Base-by-base conservation (phyloP, 140 eudicot species). In the Stevia rebaudiana region DNA sequence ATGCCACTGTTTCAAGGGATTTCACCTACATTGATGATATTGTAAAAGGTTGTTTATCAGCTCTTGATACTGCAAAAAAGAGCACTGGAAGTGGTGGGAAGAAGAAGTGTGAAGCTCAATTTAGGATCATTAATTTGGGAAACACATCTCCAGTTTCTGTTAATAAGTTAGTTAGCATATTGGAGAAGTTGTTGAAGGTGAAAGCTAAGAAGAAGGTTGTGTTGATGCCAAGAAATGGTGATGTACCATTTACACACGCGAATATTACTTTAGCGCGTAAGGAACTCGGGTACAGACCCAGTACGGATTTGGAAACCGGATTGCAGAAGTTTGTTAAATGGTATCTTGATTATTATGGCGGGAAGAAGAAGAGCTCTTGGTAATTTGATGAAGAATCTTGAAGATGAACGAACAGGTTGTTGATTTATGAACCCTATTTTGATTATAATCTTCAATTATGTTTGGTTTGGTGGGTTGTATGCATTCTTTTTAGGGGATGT, bases 21-120 rank as follows among this genome's bases (percentile, higher is more conserved):
- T 86, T 86, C 47, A 86, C 95, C 0, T 86, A 86, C 74, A 80
- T 88, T 74, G 96, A 88, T 85, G 96, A 88, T 74, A 73, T 88
- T 3, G 94, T 88, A 25, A 84, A 85, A 70, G 96, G 96, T 1
- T 88, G 96, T 79, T 74, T 88, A 55, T 78, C 82, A 3, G 94
- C 96, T 0, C 53, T 88, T 19, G 96, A 88, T 58, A 85, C 96
- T 0, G 96, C 96, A 0, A 79, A 85, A 46, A 82, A 80, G 79
- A 85, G 96, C 43, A 88, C 94, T 0, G 96, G 94, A 10, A 85
- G 86, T 55, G 86, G 90, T 3, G 96, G 96, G 47, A 82, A 78
- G 78, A 88, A 88, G 75, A 80, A 63, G 42, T 88, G 90, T 0
- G 71, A 62, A 10, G 94, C 97, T 0, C 97, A 85, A 55, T 84